Base-by-base conservation (phyloP, 768 basidiomycete genomes). In the Mrakia hoshinonis region DNA sequence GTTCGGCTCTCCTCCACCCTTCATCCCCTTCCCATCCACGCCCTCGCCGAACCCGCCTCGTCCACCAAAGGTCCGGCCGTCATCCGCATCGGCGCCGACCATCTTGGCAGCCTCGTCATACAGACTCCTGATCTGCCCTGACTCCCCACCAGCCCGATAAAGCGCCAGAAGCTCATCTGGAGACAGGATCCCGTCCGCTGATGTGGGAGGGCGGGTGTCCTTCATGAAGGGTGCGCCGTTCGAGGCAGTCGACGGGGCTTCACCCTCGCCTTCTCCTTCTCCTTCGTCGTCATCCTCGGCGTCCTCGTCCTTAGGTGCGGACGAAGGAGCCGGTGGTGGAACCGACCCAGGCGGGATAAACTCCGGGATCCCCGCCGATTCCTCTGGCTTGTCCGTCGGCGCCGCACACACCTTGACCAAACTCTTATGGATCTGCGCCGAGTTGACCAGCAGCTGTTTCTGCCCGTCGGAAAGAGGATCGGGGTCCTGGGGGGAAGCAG, bases 151-250 rank as follows among this genome's bases (percentile, higher is more conserved):
- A 24, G 79, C 80, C 12, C 76, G 80, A 74, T 84, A 87, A 36
- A 90, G 79, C 2, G 77, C 73, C 5, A 80, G 75, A 7, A 98
- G 79, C 77, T 90, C 88, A 1, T 78, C 75, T 34, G 84, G 78
- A 5, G 83, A 82, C 15, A 94, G 82, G 29, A 96, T 82, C 1
- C 89, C 92, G 73, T 96, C 93, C 2, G 80, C 79, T 2, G 81
- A 79, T 2, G 73, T 77, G 11, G 89, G 85, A 22, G 77, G 74
- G 43, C 94, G 84, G 15, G 92, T 88, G 76, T 88, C 88, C 49
- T 85, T 88, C 76, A 93, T 90, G 68, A 85, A 80, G 70, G 81
- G 81, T 76, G 90, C 88, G 18, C 89, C 39, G 39, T 43, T 64
- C 10, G 36, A 22, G 34, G 60, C 6, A 24, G 46, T n/a, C n/a